Base-by-base conservation (phyloP, 768 basidiomycete species). In the Psilocybe azurescens region DNA sequence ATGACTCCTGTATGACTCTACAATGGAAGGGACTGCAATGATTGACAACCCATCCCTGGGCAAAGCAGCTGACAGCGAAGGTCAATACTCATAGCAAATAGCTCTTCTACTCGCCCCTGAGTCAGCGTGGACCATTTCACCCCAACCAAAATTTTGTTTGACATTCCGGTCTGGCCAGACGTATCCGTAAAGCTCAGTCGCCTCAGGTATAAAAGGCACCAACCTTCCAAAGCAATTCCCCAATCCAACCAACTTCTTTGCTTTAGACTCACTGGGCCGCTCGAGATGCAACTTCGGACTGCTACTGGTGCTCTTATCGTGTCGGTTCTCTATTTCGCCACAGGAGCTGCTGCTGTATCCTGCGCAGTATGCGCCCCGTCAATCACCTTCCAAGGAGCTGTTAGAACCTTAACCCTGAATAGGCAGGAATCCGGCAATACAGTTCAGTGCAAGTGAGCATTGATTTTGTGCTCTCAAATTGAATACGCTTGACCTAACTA, bases 391-490 rank as follows among this genome's bases (percentile, higher is more conserved):
- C n/a, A 48, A 4, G 62, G 57, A 14, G 44, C 24, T 4, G 48
- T 48, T 6, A 33, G 62, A 13, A 63, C 52, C 3, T 47, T 63
- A 28, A 63, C 62, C 7, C 36, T 63, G 16, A 24, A 44, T 7
- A n/a, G 57, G n/a, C 53, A 63, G 53, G 62, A 63, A 24, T 30
- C 51, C 9, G 36, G 52, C 4, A 63, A 63, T 36, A 63, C 62
- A 4, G 36, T 63, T 20, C 62, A 63, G 38, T 63, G 62, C 62
- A 59, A 63, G 62, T 59, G 39, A 28, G 62, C 11, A 36, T 11
- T 16, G 41, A 44, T 44, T n/a, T 44, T 44, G 41, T 24, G 24
- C 24, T 24, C 24, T 24, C 24, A 24, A 29, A 14, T 30, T 14
- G 13, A 33, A 53, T 53, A 36, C 3, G 9, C 3, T 33, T 39